Base-by-base conservation (phyloP, 2,329 filamentous ascomycete genomes). In the Aspergillus persii region DNA sequence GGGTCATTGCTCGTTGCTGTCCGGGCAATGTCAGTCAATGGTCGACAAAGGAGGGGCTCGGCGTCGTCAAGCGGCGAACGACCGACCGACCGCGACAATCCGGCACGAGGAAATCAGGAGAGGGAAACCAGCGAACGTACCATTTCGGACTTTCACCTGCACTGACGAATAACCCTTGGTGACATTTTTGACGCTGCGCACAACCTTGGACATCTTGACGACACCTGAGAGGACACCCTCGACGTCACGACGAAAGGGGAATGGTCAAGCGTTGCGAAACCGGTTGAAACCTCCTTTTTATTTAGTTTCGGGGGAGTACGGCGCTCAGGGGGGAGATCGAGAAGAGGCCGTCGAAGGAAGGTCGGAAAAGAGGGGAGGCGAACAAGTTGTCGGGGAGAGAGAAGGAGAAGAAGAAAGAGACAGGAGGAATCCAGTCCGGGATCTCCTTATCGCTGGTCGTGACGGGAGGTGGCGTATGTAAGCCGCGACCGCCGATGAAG, bases 121-220 rank as follows among this genome's bases (percentile, higher is more conserved):
- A 18, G 36, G 50, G 15, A 39, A 29, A 23, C 18, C 18, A 23
- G 18, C 8, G 50, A 57, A 79, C 87, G 66, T 81, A 96, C 92
- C 92, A 91, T 96, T 94, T 81, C 93, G 89, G 77, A 99, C 95
- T 83, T 98, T 98, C 77, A 98, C 91, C 83, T 99, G 94, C 71
- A 96, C 92, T 66, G 85, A 88, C 39, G 94, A 97, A 76, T 99
- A 99, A 70, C 95, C 95, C 82, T 98, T 99, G 77, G 95, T 98
- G 79, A 99, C 94, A 83, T 98, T 99, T 83, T 97, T 98, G 72
- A 98, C 93, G 76, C 91, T 96, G 79, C 95, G 87, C 75, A 98
- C 92, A 76, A 98, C 92, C 81, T 96, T 96, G 61, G 94, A 97
- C 95, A 99, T 99, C 57, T 60, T 71, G 61, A 59, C 61, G 58